Evolutionary conservation across 2,329 filamentous ascomycete species (phyloP).

Genomic region (Setomelanomma holmii): DNA sequence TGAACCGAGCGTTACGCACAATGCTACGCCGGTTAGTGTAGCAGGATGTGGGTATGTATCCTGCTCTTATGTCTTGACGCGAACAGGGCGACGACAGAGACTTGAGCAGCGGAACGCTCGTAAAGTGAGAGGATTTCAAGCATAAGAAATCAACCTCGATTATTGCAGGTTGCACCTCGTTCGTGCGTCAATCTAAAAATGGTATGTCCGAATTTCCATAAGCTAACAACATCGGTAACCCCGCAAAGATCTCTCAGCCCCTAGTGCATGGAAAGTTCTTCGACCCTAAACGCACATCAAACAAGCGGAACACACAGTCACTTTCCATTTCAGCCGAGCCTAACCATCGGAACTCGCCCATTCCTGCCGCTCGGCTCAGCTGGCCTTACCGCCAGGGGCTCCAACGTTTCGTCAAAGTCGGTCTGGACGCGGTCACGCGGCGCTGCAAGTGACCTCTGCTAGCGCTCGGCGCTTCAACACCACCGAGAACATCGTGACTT

Average conservation of each 20-base stretch:
- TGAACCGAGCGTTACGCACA: conserved; percentile 27
- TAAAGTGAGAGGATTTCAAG: neutral
- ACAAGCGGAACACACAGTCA: conserved; percentile 21
- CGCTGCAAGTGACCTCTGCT: conserved; percentile 28
- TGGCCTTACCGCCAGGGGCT: conserved; percentile 20
- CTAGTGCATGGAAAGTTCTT: conserved; percentile 13
- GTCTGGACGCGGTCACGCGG: conserved; percentile 31
- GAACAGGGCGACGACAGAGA: too few species aligned
- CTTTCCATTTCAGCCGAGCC: conserved; percentile 16
- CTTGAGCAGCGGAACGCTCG: neutral
- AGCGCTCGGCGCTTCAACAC: conserved; percentile 36
- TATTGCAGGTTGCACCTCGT: conserved; percentile 1
- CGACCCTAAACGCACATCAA: conserved; percentile 13
- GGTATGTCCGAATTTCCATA: conserved; percentile 28
- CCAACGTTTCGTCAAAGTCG: conserved; percentile 18
- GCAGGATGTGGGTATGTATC: too few species aligned
- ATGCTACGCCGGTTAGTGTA: neutral
- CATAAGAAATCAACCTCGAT: conserved; percentile 4
- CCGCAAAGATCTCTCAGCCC: conserved; percentile 41
- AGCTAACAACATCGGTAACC: conserved; percentile 43
- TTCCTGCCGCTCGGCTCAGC: conserved; percentile 23
- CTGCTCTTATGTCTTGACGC: too few species aligned
- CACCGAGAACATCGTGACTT: conserved; percentile 42
- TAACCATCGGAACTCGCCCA: conserved; percentile 19
- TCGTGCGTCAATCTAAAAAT: conserved; percentile 4